Percentiles rank a stretch among this genome's conserved stretches.
Evolutionary conservation across 2,329 filamentous ascomycete genomes (phyloP).

Genomic region (Phaeosphaeria sp.): DNA sequence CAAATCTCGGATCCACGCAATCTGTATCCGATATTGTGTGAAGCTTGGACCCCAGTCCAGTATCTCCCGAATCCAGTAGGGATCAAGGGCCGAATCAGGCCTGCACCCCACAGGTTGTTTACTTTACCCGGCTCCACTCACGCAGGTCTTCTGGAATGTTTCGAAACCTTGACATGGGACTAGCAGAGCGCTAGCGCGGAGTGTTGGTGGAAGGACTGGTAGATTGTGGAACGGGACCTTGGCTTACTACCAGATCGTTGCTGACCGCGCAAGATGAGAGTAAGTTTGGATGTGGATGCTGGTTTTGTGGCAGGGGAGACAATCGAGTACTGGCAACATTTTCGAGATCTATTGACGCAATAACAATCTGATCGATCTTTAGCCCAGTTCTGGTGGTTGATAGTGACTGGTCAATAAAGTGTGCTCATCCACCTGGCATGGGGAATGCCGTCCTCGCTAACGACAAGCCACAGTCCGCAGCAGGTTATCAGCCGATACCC

Average conservation of each 20-base stretch:
- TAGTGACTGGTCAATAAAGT: background rate
- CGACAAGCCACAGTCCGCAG: background rate
- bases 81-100: constrained; percentile 3
- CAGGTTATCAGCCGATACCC: background rate
- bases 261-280: background rate
- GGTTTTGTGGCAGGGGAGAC: background rate
- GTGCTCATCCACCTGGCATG: background rate
- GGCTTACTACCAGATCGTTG: background rate
- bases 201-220: background rate
- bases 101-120: constrained; percentile 12
- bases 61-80: constrained; percentile 2
- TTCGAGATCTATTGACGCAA: background rate
- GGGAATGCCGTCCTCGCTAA: background rate
- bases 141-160: constrained; percentile 15
- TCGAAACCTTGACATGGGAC: constrained; percentile 2
- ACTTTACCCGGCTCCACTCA: constrained; percentile 3
- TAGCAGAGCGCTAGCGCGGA: background rate
- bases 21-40: constrained; percentile 10
- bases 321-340: background rate
- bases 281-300: background rate
- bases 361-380: background rate
- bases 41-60: background rate
- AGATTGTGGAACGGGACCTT: background rate
- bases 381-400: background rate
- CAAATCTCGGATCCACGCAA: constrained; percentile 6